Evolutionary conservation across 495 filamentous ascomycete species (phyloP).

Genomic region (Darksidea phi): DNA sequence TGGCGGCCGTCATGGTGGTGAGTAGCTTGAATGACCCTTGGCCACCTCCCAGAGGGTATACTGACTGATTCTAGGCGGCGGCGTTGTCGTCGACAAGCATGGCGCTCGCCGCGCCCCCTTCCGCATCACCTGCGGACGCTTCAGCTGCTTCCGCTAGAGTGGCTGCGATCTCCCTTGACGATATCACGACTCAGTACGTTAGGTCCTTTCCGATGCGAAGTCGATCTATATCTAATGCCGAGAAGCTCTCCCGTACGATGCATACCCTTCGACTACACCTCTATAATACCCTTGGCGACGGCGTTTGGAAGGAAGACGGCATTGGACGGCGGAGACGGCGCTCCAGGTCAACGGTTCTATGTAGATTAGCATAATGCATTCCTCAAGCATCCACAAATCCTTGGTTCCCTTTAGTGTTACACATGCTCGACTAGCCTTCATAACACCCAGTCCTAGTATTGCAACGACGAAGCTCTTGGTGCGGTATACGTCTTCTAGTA

Average conservation of each 20-base stretch:
- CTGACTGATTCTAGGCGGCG: slow-evolving; percentile 31
- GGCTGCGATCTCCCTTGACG: slow-evolving; percentile 6
- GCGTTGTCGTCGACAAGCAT: slow-evolving; percentile 45
- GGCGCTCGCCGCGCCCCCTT: slow-evolving; percentile 43
- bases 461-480: too few species aligned
- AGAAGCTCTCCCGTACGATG: too few species aligned
- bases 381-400: too few species aligned
- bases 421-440: too few species aligned
- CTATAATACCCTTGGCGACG: slow-evolving; percentile 5
- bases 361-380: slow-evolving; percentile 10
- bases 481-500: too few species aligned
- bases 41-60: neutral
- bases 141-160: slow-evolving; percentile 44
- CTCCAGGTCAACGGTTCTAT: neutral
- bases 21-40: neutral
- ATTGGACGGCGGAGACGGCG: neutral
- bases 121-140: slow-evolving; percentile 42
- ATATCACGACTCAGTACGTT: neutral
- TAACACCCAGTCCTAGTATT: too few species aligned
- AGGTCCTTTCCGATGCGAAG: neutral
- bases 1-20: slow-evolving; percentile 38
- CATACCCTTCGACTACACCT: too few species aligned
- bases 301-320: slow-evolving; percentile 6
- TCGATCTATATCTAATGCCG: too few species aligned
- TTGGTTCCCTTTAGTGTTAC: too few species aligned